Conservation (phyloP, 495 filamentous ascomycete species). For the Penicillium longicatenatum region DNA sequence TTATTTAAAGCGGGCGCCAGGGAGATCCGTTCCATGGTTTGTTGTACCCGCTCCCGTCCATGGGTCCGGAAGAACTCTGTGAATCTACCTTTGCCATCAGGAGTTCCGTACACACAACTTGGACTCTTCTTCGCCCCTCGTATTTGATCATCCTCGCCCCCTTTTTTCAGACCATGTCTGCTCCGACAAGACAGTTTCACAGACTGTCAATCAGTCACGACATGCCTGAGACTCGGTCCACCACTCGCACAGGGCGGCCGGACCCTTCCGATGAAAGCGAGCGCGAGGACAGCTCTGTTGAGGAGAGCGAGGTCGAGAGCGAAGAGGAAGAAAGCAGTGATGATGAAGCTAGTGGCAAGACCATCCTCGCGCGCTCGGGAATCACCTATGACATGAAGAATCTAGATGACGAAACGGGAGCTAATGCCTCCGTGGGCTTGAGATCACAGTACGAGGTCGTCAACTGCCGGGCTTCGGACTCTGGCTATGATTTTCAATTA, state of each 20-base stretch:
- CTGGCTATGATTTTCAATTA: slow-evolving; percentile 42
- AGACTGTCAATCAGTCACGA: slow-evolving; percentile 39
- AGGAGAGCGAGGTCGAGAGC: background rate
- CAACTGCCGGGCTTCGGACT: slow-evolving; percentile 32
- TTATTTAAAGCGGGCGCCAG: slow-evolving; percentile 36
- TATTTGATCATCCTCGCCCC: slow-evolving; percentile 7
- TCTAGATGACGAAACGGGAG: slow-evolving; percentile 37
- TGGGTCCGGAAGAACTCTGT: slow-evolving; percentile 47
- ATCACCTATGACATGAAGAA: slow-evolving; percentile 45
- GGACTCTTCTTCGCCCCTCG: slow-evolving; percentile 3
- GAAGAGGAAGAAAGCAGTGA: slow-evolving; percentile 18
- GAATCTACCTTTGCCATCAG: slow-evolving; percentile 6
- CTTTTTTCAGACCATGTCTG: slow-evolving; percentile 35
- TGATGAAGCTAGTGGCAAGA: slow-evolving; percentile 16
- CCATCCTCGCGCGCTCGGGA: slow-evolving; percentile 37
- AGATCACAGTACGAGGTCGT: slow-evolving; percentile 39
- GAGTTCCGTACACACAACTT: slow-evolving; percentile 7
- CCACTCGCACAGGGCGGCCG: slow-evolving; percentile 25
- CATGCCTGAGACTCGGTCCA: slow-evolving; percentile 31
- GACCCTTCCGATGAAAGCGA: slow-evolving; percentile 25
- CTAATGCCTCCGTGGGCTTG: slow-evolving; percentile 40
- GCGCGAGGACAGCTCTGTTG: slow-evolving; percentile 19
- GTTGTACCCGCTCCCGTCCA: slow-evolving; percentile 42
- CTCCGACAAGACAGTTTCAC: slow-evolving; percentile 44
- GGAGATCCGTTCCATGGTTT: slow-evolving; percentile 33